These are phyloP conservation scores for Saccharomyces eubayanus DNA, from an alignment of 805 yeast genomes.

Conservation along the genomic window DNA sequence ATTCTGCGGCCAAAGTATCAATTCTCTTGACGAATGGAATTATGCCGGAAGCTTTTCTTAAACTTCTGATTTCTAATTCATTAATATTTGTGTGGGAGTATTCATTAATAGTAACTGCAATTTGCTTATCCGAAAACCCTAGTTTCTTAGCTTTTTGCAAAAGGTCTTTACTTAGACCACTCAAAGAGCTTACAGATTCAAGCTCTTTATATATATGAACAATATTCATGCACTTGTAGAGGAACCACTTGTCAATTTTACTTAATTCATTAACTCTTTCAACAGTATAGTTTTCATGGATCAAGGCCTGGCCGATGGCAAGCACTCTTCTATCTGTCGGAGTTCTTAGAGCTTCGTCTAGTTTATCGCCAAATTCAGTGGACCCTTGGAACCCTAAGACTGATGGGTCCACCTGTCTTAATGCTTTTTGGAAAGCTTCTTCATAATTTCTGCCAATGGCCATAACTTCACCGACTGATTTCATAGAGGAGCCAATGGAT, in stretches of 20 bases:
- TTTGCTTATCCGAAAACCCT: slow-evolving; percentile 94
- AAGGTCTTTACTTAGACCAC: slow-evolving; percentile 56
- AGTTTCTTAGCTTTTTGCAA: slow-evolving; percentile 78
- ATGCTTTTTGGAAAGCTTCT: slow-evolving; percentile 95
- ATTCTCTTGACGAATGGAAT: slow-evolving; percentile 92
- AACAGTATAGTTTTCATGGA: slow-evolving; percentile 85
- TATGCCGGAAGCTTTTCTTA: slow-evolving; percentile 72
- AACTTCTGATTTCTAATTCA: slow-evolving; percentile 76
- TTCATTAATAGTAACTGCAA: slow-evolving; percentile 64
- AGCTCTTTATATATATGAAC: slow-evolving; percentile 81
- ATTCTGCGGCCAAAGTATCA: slow-evolving; percentile 96
- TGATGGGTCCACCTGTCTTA: slow-evolving; percentile 91
- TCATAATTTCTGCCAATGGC: slow-evolving; percentile 97
- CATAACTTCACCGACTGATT: slow-evolving; percentile 99
- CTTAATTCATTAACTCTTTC: slow-evolving; percentile 87
- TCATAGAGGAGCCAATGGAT: slow-evolving; percentile 92
- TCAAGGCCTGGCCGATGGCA: slow-evolving; percentile 94
- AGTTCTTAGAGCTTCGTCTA: slow-evolving; percentile 67
- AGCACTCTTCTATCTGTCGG: slow-evolving; percentile 97
- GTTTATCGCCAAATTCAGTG: slow-evolving; percentile 55
- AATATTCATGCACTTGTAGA: slow-evolving; percentile 85
- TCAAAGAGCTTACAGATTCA: slow-evolving; percentile 53
- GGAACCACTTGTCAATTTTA: slow-evolving; percentile 93
- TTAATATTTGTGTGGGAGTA: slow-evolving; percentile 21
- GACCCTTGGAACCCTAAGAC: slow-evolving; percentile 87